These are phyloP conservation scores for Dicorynia guianensis DNA, from an alignment of 306 rosid species.

Conservation along the genomic window DNA sequence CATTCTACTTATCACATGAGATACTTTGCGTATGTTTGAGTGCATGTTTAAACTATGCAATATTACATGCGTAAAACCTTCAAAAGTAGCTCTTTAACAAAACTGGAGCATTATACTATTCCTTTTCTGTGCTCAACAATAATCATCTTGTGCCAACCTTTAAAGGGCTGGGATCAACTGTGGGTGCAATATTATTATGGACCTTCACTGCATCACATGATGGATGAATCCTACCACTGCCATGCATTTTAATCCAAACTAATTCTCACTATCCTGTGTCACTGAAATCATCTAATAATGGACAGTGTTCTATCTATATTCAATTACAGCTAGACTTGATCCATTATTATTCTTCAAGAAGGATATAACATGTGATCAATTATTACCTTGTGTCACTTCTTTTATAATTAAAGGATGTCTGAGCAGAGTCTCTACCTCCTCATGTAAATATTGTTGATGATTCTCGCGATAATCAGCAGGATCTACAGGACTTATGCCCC, in stretches of 20 bases:
- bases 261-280: background rate
- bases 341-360: slow-evolving; percentile 5
- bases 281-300: slow-evolving; percentile 12
- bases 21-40: background rate
- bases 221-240: background rate
- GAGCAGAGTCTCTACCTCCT: slow-evolving; percentile 47
- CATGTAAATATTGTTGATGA: slow-evolving; percentile 36
- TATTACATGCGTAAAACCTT: background rate
- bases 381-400: slow-evolving; percentile 52
- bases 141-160: slow-evolving; percentile 9
- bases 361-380: slow-evolving; percentile 20
- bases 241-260: slow-evolving; percentile 15
- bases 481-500: slow-evolving; percentile 36
- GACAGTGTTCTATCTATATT: slow-evolving; percentile 16
- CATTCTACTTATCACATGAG: background rate
- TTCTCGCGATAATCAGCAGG: slow-evolving; percentile 44
- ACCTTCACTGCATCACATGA: slow-evolving; percentile 2
- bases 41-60: background rate
- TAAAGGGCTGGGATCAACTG: background rate
- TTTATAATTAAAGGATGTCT: slow-evolving; percentile 62
- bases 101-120: slow-evolving; percentile 12
- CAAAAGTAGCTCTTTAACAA: background rate
- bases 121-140: slow-evolving; percentile 18
- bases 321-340: slow-evolving; percentile 7
- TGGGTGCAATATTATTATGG: background rate